phyloP scores from a whole-genome alignment of 2,329 filamentous ascomycete species.

The Coniosporium tulheliwenetii region DNA sequence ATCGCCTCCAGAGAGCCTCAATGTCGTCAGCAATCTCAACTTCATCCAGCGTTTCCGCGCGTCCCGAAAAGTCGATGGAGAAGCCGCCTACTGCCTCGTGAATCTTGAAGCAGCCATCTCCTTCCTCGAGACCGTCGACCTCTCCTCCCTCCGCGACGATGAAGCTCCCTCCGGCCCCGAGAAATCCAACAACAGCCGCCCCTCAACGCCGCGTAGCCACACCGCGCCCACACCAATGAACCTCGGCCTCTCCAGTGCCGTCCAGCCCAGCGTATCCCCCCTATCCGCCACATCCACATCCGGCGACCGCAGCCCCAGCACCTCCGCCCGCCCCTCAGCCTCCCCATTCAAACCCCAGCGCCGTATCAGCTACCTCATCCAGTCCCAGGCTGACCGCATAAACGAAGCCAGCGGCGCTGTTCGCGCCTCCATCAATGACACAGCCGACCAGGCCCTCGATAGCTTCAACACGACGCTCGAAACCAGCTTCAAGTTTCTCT shows the following conservation, averaged over 20 bases:
- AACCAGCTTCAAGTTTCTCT: constrained; percentile 83
- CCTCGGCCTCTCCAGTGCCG: constrained; percentile 19
- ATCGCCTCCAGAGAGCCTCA: constrained; percentile 62
- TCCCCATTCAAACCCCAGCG: constrained; percentile 40
- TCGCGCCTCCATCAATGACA: constrained; percentile 48
- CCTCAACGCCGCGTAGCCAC: constrained; percentile 25
- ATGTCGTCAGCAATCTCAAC: constrained; percentile 83
- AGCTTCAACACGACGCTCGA: constrained; percentile 82
- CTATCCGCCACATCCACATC: constrained; percentile 10
- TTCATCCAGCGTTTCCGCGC: constrained; percentile 90
- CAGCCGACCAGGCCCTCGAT: constrained; percentile 83
- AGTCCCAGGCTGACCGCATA: constrained; percentile 67
- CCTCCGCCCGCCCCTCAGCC: constrained; percentile 4
- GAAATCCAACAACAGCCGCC: constrained; percentile 33
- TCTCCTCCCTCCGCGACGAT: constrained; percentile 73
- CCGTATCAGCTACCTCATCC: constrained; percentile 71
- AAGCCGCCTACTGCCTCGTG: constrained; percentile 90
- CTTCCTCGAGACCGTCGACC: constrained; percentile 87
- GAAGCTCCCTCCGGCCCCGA: constrained; percentile 54
- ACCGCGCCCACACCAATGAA: constrained; percentile 21
- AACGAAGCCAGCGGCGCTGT: constrained; percentile 74
- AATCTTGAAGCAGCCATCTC: constrained; percentile 90
- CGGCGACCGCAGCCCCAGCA: constrained; percentile 6
- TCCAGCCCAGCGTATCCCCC: constrained; percentile 17
- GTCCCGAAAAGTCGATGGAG: constrained; percentile 73